Conservation (phyloP, 495 filamentous ascomycete species). For the Cairneyella variabilis region DNA sequence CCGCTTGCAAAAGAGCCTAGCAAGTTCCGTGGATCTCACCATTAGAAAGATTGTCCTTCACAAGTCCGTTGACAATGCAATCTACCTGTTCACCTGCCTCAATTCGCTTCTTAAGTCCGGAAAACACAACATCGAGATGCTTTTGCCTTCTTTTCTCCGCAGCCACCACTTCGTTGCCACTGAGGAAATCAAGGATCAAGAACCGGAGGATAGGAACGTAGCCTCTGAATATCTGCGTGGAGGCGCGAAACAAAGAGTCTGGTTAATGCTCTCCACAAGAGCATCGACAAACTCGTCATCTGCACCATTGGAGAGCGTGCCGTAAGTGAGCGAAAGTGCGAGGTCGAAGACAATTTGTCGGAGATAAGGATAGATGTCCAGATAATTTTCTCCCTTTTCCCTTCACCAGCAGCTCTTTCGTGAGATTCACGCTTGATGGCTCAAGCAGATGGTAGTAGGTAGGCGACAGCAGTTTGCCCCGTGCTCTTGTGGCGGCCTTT, state of each 20-base stretch:
- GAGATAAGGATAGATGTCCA: conserved; percentile 2
- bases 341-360: conserved; percentile 1
- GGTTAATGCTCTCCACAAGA: neutral
- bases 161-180: neutral
- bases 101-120: neutral
- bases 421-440: neutral
- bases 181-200: neutral
- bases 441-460: conserved; percentile 4
- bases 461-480: conserved; percentile 3
- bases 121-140: neutral
- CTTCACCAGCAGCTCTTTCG: neutral
- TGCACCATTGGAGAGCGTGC: neutral
- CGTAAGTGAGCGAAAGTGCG: conserved; percentile 1
- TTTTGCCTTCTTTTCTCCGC: neutral
- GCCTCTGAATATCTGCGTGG: neutral
- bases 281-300: conserved; percentile 1
- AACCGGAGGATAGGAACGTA: neutral
- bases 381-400: neutral
- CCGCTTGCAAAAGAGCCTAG: neutral
- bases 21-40: conserved; percentile 5
- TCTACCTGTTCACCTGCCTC: neutral
- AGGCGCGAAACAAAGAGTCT: neutral
- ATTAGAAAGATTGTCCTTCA: neutral
- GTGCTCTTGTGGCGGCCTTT: neutral
- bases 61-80: conserved; percentile 2